phyloP scores from a whole-genome alignment of 148 eudicot species.

The Fagopyrum tataricum region DNA sequence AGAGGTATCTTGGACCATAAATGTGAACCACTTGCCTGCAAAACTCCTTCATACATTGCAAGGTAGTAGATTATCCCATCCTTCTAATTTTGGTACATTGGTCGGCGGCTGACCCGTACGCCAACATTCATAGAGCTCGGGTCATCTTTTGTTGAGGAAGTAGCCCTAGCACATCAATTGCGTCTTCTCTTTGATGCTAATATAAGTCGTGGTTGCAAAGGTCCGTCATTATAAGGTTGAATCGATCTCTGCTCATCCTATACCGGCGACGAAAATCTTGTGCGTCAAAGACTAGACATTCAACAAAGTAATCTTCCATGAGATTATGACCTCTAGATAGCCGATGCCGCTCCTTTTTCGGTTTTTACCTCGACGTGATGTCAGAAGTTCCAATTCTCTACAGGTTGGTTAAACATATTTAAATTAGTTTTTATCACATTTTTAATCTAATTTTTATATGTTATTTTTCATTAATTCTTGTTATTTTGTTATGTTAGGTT shows the following conservation, averaged over 20 bases:
- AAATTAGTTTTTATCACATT: too few species aligned
- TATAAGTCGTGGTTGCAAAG: not conserved
- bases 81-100: not conserved
- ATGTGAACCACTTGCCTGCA: not conserved
- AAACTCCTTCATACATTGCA: not conserved
- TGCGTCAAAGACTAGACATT: not conserved
- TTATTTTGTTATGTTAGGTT: too few species aligned
- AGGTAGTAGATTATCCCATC: not conserved
- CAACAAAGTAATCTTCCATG: not conserved
- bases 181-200: not conserved
- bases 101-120: not conserved
- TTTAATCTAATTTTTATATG: too few species aligned
- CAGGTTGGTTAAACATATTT: too few species aligned
- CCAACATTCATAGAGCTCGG: not conserved
- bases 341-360: not conserved
- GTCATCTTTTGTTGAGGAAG: not conserved
- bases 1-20: not conserved
- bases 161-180: not conserved
- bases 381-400: too few species aligned
- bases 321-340: not conserved
- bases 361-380: not conserved
- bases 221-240: not conserved
- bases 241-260: not conserved
- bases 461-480: too few species aligned
- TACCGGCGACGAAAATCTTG: not conserved